A percentile compares a stretch with the other conserved stretches of the same genome.
Evolutionary conservation across 805 yeast genomes (phyloP).

Genomic region (Yarrowia sp.): DNA sequence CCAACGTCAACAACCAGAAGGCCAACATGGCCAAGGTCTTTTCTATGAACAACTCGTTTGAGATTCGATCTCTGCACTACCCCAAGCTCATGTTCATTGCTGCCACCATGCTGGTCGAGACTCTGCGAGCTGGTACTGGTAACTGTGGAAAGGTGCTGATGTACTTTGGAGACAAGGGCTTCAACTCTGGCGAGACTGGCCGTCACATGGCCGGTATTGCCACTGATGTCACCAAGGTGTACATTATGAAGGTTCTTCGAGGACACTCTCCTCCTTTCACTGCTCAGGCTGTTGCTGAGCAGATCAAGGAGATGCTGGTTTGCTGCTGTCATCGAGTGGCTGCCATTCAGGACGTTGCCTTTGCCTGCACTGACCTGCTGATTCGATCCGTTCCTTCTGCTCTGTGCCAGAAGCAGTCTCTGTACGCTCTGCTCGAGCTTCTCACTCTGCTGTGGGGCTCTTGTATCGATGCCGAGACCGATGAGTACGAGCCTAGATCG

Average conservation of each 20-base stretch:
- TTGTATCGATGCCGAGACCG: slow-evolving; percentile 75
- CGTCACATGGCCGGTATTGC: slow-evolving; percentile 66
- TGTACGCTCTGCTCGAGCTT: slow-evolving; percentile 78
- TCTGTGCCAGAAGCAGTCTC: slow-evolving; percentile 66
- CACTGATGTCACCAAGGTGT: slow-evolving; percentile 55
- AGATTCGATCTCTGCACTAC: slow-evolving; percentile 55
- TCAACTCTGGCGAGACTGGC: slow-evolving; percentile 64
- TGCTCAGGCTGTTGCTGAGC: slow-evolving; percentile 58
- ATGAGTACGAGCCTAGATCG: slow-evolving; percentile 81
- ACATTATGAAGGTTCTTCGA: slow-evolving; percentile 48
- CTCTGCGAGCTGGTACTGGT: slow-evolving; percentile 73
- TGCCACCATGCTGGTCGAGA: slow-evolving; percentile 74
- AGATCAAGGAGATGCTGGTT: slow-evolving; percentile 63
- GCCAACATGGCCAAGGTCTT: slow-evolving; percentile 38
- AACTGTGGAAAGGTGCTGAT: slow-evolving; percentile 71
- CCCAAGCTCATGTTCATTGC: slow-evolving; percentile 85
- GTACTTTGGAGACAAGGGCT: slow-evolving; percentile 84
- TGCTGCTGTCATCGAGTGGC: slow-evolving; percentile 74
- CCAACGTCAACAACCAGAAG: slow-evolving; percentile 72
- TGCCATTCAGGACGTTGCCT: slow-evolving; percentile 73
- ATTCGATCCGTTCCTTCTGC: slow-evolving; percentile 69
- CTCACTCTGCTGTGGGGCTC: slow-evolving; percentile 74
- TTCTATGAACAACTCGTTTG: slow-evolving; percentile 51
- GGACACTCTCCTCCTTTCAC: slow-evolving; percentile 57
- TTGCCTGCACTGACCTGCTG: slow-evolving; percentile 68